Base-by-base conservation (phyloP, 306 rosid species). In the Echinosophora koreensis region DNA sequence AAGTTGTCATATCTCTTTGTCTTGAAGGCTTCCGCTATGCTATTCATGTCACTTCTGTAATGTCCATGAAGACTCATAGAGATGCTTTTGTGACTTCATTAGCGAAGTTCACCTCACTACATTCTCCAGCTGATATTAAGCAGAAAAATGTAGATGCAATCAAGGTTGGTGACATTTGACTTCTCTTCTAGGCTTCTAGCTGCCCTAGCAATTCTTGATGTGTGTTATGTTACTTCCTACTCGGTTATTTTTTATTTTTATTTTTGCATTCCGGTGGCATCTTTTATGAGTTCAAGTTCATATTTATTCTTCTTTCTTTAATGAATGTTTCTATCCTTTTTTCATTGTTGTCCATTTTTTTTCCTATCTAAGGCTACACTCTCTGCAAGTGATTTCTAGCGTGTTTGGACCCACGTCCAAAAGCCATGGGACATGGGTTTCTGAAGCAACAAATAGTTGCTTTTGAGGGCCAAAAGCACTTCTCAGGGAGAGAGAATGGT, bases 41-140 rank as follows among this genome's bases (percentile, higher is more conserved):
- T 39, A 88, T 96, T 78, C 99, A 93, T 74, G 94, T 93, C 60
- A 96, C 99, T 76, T 97, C 98, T 2, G 97, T 83, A 37, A 96
- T 92, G 96, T 89, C 94, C 84, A 92, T 96, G 98, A 96, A 91
- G 90, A 96, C 99, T 69, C 99, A 96, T 78, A 90, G 99, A 87
- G 99, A 96, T 84, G 99, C 90, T 61, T 96, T 92, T 85, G 95
- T 96, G 90, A 96, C 99, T 82, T 90, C 98, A 16, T 85, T 96
- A 55, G 99, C 98, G 39, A 96, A 96, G 89, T 96, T 96, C 80
- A 96, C 99, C 71, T 92, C 97, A 28, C 88, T 96, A 50, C 99
- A 96, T 85, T 92, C 98, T 77, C 98, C 98, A 52, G 90, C 99
- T 55, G 99, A 91, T 78, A 96, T 96, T 87, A 96, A 93, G 85